Evolutionary conservation across 306 rosid species (phyloP), one percentile per base, ranked within the genome.

Genomic region (Trifolium fragiferum): DNA sequence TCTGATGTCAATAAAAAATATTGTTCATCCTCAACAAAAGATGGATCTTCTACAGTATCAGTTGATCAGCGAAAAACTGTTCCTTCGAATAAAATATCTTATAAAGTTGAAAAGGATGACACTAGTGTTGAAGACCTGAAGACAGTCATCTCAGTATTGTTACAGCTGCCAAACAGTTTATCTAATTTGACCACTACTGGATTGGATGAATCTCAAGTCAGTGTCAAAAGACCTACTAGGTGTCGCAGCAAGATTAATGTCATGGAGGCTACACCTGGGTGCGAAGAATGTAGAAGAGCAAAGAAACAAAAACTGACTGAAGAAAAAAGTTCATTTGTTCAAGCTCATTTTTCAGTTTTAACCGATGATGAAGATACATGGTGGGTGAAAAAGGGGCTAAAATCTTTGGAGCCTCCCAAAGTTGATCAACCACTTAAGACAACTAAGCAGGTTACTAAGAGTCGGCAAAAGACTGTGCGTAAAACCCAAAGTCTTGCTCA

Each of bases 401-500:
- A 93, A 72, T 75, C 91, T 44, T 61, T 53, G 4, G 96, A 89
- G 83, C 70, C 89, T 14, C 54, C 82, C 55, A 91, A 87, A 89
- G 93, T 85, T 76, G 98, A 91, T 49, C 87, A 86, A 47, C 92
- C 92, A 5, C 78, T 80, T 13, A 93, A 87, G 84, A 71, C 83
- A 47, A 78, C 81, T 69, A 93, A 89, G 74, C 93, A 80, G 87
- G 96, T 82, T 68, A 73, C 93, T n/a, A 91, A 83, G 89, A 90
- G 70, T 57, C 81, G 97, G 85, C 96, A 80, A 65, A 91, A 91
- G 83, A 55, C 40, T 20, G 91, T 82, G 74, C 93, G 93, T 13
- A 93, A 88, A 80, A 93, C 91, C 77, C 90, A 81, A 18, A 93
- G 97, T 87, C 97, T 93, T 68, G 93, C 97, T 51, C 96, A 93